phyloP scores from a whole-genome alignment of 768 basidiomycete species.

The Agaricus subrufescens region DNA sequence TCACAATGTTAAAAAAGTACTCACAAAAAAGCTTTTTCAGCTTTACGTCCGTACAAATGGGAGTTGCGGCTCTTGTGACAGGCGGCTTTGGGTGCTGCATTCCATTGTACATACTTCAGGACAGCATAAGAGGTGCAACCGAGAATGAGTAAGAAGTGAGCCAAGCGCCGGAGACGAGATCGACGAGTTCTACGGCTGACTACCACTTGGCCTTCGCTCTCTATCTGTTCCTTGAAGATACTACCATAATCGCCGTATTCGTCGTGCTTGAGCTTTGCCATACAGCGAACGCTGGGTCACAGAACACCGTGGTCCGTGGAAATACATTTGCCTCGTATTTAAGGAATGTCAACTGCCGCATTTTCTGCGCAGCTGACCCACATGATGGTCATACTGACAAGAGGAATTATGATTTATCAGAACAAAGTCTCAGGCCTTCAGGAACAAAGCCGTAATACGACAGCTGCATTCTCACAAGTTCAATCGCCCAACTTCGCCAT shows the following conservation, averaged over 20 bases:
- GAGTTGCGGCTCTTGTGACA: not conserved
- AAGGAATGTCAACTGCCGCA: too few relatives aligned
- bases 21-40: slow-evolving; percentile 2
- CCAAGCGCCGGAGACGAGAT: not conserved
- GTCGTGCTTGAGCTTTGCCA: not conserved
- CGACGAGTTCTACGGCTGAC: not conserved
- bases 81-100: not conserved
- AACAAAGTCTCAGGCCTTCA: too few relatives aligned
- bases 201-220: slow-evolving; percentile 3
- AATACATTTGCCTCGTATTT: not conserved
- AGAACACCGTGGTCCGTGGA: not conserved
- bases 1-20: not conserved
- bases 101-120: not conserved
- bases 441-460: too few relatives aligned
- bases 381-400: too few relatives aligned
- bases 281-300: not conserved
- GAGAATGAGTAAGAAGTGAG: not conserved
- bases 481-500: too few relatives aligned
- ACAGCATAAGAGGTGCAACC: not conserved
- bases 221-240: not conserved
- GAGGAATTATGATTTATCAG: too few relatives aligned
- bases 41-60: not conserved
- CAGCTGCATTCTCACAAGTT: too few relatives aligned
- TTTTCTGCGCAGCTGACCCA: too few relatives aligned
- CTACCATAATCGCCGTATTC: not conserved